Conservation (phyloP, 1,284 basidiomycete species). For the Sanghuangporus weigelae region DNA sequence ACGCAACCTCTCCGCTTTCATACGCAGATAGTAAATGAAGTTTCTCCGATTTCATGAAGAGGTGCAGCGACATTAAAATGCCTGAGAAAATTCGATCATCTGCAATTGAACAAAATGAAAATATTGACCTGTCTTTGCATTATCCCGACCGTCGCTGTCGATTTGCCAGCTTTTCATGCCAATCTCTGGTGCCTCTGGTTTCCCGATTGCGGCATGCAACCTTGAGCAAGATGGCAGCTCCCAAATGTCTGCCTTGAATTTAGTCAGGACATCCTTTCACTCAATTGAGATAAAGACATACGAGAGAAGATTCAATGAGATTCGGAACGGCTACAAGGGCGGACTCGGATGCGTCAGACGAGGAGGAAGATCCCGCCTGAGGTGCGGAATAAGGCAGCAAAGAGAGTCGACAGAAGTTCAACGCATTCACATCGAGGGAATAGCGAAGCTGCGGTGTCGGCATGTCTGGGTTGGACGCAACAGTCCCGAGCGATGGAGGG, state of each 20-base stretch:
- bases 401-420: constrained; percentile 87
- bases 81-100: constrained; percentile 37
- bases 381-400: constrained; percentile 30
- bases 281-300: constrained; percentile 30
- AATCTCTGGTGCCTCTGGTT: constrained; percentile 27
- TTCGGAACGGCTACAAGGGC: constrained; percentile 79
- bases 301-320: constrained; percentile 79
- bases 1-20: constrained; percentile 74
- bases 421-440: constrained; percentile 79
- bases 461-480: constrained; percentile 46
- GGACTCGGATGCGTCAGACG: constrained; percentile 32
- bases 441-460: constrained; percentile 48
- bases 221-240: constrained; percentile 55
- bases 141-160: constrained; percentile 42
- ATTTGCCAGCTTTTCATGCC: constrained; percentile 23
- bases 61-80: constrained; percentile 81
- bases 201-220: constrained; percentile 77
- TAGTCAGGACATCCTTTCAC: constrained; percentile 4
- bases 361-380: constrained; percentile 15
- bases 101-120: not conserved
- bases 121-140: constrained; percentile 37
- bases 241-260: constrained; percentile 73
- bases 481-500: constrained; percentile 43
- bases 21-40: constrained; percentile 67
- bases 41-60: constrained; percentile 40